Conservation (phyloP, 73 alveolate species). For the Paramecium sexaurelia region DNA sequence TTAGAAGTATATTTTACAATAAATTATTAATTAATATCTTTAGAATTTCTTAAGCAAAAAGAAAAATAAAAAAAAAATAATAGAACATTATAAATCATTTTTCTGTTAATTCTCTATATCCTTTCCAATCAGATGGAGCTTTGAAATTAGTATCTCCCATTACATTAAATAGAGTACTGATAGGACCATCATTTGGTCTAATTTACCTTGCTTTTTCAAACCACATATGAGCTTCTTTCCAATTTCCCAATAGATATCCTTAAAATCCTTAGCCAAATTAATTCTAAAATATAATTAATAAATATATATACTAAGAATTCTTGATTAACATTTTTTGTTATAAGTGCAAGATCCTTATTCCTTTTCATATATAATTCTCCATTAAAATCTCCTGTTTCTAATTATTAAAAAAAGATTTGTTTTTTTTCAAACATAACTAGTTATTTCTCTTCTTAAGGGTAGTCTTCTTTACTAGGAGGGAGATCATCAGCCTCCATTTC, state of each 20-base stretch:
- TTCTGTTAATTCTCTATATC: slow-evolving; percentile 85
- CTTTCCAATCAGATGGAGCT: slow-evolving; percentile 92
- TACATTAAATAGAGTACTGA: slow-evolving; percentile 69
- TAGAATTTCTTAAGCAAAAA: too few relatives aligned
- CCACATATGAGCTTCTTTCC: slow-evolving; percentile 70
- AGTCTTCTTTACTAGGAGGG: slow-evolving; percentile 63
- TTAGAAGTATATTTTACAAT: too few relatives aligned
- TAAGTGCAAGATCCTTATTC: slow-evolving; percentile 53
- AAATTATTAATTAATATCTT: too few relatives aligned
- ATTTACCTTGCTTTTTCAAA: slow-evolving; percentile 65
- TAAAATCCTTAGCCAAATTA: slow-evolving; percentile 63
- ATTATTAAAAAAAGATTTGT: neutral
- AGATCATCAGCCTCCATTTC: slow-evolving; percentile 76
- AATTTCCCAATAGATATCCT: slow-evolving; percentile 70
- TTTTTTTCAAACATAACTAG: slow-evolving; percentile 66
- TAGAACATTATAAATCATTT: slow-evolving; percentile 70
- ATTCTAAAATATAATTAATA: neutral
- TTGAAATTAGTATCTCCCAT: slow-evolving; percentile 70
- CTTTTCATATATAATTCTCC: slow-evolving; percentile 45
- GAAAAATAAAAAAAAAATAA: neutral
- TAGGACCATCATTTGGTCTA: slow-evolving; percentile 83
- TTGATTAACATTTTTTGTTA: slow-evolving; percentile 14
- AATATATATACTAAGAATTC: slow-evolving; percentile 2
- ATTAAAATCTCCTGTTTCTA: slow-evolving; percentile 55
- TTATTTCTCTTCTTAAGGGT: neutral